Base-by-base conservation (phyloP, 768 basidiomycete genomes). In the Collybia sordida region DNA sequence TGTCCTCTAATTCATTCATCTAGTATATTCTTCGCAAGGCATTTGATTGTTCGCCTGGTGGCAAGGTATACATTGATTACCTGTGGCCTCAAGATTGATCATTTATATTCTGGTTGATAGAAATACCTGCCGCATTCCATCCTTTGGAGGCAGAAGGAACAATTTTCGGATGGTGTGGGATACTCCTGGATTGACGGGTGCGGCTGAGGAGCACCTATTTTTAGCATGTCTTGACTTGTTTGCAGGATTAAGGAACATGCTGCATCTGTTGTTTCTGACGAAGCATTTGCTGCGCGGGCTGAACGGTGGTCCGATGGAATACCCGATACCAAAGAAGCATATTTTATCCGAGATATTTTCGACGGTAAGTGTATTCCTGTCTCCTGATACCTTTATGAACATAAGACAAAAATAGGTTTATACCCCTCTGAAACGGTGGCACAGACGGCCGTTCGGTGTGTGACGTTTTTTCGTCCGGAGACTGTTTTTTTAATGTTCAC, bases 131-230 rank as follows among this genome's bases (percentile, higher is more conserved):
- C 97, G 11, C 79, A 79, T 49, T 91, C 90, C 14, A 98, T 99
- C 61, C 77, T 99, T 36, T 99, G 97, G 97, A 81, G 97, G 49
- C 97, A 99, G 68, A 99, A 99, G 68, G 97, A 99, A 71, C 95
- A 98, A 62, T 99, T 99, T 74, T 98, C 95, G 1, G 97, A 99
- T 62, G 97, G 97, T 47, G 94, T 97, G 47, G 95, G 96, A 25
- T 98, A 97, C 71, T 95, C 93, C 25, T 98, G 96, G 95, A 98
- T 98, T 62, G 95, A 98, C 61, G 93, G 94, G 90, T 90, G 60
- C 37, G 79, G 27, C 45, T 25, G 6, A 7, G 8, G 11, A 6
- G 17, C 38, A 12, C 3, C 24, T 12, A 11, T 47, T 4, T 2
- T 17, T 19, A 25, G 23, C 3, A 24, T 5, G 17, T 17, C 6